phyloP scores from a whole-genome alignment of 108 stramenopile species.

The Cyclotella cryptica region DNA sequence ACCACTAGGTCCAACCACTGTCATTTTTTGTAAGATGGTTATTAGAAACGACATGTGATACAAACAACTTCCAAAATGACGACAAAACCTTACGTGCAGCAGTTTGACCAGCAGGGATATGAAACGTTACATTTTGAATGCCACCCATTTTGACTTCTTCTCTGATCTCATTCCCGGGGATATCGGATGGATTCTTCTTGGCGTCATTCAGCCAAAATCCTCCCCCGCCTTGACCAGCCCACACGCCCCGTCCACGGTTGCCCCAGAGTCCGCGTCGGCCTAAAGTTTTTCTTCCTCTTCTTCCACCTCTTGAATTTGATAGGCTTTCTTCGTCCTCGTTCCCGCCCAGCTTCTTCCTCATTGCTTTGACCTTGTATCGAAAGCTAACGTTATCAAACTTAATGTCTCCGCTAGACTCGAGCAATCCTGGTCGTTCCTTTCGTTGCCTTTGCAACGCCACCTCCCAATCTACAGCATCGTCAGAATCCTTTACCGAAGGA shows the following conservation, averaged over 20 bases:
- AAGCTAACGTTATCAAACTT: conserved; percentile 50
- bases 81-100: conserved; percentile 27
- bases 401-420: conserved; percentile 32
- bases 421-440: background rate
- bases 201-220: conserved; percentile 31
- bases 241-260: conserved; percentile 25
- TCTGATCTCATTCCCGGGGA: background rate
- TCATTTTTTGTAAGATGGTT: background rate
- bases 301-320: conserved; percentile 14
- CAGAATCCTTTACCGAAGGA: conserved; percentile 45
- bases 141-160: conserved; percentile 40
- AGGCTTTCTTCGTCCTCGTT: conserved; percentile 22
- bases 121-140: conserved; percentile 36
- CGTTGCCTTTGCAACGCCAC: conserved; percentile 8
- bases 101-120: conserved; percentile 49
- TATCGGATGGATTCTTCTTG: conserved; percentile 4
- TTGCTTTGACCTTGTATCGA: conserved; percentile 46
- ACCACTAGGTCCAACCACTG: conserved; percentile 60
- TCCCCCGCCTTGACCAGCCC: conserved; percentile 33
- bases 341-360: conserved; percentile 35
- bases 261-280: conserved; percentile 42
- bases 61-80: background rate
- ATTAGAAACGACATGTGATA: background rate
- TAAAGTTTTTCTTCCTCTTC: conserved; percentile 22
- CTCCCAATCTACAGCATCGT: conserved; percentile 52